These are phyloP conservation scores for Aspergillus sp. DNA, from an alignment of 2,329 filamentous ascomycete species.

Conservation along the genomic window DNA sequence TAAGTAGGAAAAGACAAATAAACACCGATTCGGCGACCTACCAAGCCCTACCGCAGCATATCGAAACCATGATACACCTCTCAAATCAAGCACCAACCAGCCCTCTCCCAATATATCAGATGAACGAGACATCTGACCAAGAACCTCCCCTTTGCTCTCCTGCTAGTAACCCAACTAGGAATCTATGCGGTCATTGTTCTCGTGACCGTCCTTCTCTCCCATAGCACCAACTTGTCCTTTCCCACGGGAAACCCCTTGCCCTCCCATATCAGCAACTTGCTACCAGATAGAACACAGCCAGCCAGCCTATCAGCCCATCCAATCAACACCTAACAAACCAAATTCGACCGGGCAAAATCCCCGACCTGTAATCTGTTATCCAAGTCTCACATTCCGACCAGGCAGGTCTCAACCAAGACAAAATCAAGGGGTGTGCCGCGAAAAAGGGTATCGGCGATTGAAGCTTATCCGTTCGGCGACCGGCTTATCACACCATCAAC, in stretches of 20 bases:
- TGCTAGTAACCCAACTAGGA: too few species aligned
- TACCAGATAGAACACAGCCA: not conserved
- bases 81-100: not conserved
- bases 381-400: not conserved
- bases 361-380: not conserved
- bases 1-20: not conserved
- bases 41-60: not conserved
- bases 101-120: not conserved
- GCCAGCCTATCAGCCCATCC: not conserved
- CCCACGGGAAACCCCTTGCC: not conserved
- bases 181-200: not conserved
- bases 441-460: not conserved
- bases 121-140: not conserved
- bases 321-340: not conserved
- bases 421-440: not conserved
- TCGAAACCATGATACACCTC: not conserved
- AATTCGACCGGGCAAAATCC: not conserved
- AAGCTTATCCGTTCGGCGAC: not conserved
- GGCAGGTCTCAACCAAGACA: not conserved
- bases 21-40: not conserved
- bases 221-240: not conserved
- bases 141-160: not conserved
- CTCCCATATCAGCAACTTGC: not conserved
- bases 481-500: conserved; percentile 5
- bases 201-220: not conserved